Conservation (phyloP, 345 rosid genomes). For the Eucalyptus decipiens region DNA sequence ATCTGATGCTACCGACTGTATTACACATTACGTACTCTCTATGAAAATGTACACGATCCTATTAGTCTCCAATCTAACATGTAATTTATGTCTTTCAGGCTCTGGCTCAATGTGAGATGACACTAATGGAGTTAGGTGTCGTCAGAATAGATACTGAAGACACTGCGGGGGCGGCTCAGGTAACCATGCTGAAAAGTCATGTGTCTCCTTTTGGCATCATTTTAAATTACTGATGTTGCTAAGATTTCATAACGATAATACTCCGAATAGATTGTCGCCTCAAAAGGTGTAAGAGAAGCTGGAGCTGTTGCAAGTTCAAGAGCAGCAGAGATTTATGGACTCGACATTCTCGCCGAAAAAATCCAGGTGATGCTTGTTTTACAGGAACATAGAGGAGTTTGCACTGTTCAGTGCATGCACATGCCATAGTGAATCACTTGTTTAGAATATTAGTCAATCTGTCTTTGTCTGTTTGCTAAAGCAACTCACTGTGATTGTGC, state of each 20-base stretch:
- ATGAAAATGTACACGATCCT: background rate
- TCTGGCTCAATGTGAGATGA: conserved; percentile 64
- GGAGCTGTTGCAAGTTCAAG: conserved; percentile 91
- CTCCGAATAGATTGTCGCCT: conserved; percentile 40
- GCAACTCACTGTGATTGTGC: background rate
- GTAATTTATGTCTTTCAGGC: conserved; percentile 35
- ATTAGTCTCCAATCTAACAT: background rate
- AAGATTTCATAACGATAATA: background rate
- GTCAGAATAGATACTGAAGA: conserved; percentile 49
- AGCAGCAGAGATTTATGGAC: conserved; percentile 85
- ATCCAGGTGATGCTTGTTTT: conserved; percentile 41
- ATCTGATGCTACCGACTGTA: background rate
- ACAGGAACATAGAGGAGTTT: background rate
- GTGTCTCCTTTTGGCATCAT: background rate
- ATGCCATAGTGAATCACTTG: background rate
- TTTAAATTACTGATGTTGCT: background rate
- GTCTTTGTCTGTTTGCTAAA: background rate
- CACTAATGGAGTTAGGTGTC: conserved; percentile 47
- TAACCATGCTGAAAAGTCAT: background rate
- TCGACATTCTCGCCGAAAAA: conserved; percentile 59
- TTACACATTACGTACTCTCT: background rate
- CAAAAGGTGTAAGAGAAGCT: conserved; percentile 33
- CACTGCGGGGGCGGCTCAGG: conserved; percentile 92
- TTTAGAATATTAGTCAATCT: background rate
- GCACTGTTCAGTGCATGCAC: background rate